phyloP scores from a whole-genome alignment of 306 rosid species.

The Delonix regia region DNA sequence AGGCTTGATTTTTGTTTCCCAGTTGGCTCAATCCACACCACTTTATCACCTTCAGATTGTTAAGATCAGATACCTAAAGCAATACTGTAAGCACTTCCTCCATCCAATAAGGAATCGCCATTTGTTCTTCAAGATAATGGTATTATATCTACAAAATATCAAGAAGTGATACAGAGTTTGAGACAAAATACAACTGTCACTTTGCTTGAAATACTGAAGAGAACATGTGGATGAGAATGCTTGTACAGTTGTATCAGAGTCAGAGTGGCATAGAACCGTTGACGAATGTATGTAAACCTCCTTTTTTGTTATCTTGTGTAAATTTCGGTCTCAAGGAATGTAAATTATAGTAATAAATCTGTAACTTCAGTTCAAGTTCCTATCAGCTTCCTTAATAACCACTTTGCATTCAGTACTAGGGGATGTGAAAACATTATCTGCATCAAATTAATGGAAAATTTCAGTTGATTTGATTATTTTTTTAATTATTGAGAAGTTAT shows the following conservation, averaged over 20 bases:
- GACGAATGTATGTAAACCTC: background rate
- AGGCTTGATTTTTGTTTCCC: background rate
- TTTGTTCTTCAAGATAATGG: slow-evolving; percentile 26
- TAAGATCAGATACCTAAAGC: slow-evolving; percentile 20
- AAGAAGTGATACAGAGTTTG: background rate
- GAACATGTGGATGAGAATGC: background rate
- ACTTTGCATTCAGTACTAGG: too few relatives aligned
- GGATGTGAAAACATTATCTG: too few relatives aligned
- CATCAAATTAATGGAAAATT: too few relatives aligned
- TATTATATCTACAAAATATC: slow-evolving; percentile 1
- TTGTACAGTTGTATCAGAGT: background rate
- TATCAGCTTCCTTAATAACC: too few relatives aligned
- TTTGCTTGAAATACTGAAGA: background rate
- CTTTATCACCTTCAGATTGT: background rate
- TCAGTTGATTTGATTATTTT: too few relatives aligned
- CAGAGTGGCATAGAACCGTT: background rate
- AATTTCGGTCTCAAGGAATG: background rate
- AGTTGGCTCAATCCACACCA: background rate
- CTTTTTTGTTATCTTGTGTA: background rate
- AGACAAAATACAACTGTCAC: background rate
- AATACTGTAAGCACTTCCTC: background rate
- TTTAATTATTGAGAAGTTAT: too few relatives aligned
- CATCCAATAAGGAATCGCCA: slow-evolving; percentile 29
- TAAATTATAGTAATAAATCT: background rate
- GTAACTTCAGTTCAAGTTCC: too few relatives aligned